phyloP scores from a whole-genome alignment of 306 rosid genomes.

The Rosa chinensis region DNA sequence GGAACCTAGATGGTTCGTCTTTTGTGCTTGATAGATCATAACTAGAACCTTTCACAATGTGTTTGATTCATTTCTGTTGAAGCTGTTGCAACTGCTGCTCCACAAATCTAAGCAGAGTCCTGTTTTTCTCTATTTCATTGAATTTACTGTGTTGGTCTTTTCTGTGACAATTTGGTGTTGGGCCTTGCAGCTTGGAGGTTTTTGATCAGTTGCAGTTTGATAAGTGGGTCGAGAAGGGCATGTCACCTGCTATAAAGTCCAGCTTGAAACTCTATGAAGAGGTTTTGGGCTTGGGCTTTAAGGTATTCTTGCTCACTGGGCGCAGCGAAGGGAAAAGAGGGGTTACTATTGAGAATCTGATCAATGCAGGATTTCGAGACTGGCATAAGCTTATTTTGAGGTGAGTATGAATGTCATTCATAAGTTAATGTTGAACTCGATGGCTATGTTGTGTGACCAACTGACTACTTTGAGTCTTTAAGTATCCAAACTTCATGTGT shows the following conservation, averaged over 20 bases:
- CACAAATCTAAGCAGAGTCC: neutral
- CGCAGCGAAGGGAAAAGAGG: constrained; percentile 61
- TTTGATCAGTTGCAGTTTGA: constrained; percentile 60
- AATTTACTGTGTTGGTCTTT: neutral
- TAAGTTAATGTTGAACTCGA: neutral
- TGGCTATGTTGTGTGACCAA: neutral
- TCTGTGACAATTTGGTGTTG: constrained; percentile 8
- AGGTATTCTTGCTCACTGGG: constrained; percentile 87
- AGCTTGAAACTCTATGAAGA: constrained; percentile 80
- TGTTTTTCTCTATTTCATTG: neutral
- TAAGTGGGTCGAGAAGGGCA: constrained; percentile 71
- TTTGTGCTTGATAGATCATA: neutral
- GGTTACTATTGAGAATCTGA: constrained; percentile 67
- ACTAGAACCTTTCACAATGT: neutral
- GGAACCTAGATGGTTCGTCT: neutral
- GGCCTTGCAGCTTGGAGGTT: constrained; percentile 54
- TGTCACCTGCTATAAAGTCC: constrained; percentile 60
- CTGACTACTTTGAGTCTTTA: neutral
- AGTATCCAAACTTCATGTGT: neutral
- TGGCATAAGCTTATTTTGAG: constrained; percentile 85
- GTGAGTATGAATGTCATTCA: constrained; percentile 31
- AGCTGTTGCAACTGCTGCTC: neutral
- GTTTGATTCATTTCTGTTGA: neutral
- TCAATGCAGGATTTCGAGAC: constrained; percentile 58
- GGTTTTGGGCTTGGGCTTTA: constrained; percentile 64